Conservation (phyloP, 495 filamentous ascomycete genomes). For the Penicillium silybi region DNA sequence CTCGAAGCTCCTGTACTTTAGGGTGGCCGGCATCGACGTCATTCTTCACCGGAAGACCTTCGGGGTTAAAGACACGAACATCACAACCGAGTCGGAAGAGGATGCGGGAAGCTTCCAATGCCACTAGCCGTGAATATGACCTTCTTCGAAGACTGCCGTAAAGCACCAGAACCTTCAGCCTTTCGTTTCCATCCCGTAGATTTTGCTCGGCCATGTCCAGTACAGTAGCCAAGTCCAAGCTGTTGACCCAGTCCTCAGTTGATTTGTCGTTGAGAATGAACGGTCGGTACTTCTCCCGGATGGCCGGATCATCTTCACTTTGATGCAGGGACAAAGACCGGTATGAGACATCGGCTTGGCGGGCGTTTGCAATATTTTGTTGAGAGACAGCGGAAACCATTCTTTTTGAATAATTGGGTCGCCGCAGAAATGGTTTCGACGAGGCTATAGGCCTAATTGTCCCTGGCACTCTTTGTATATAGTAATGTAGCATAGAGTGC, state of each 20-base stretch:
- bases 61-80: slow-evolving; percentile 61
- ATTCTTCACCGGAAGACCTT: slow-evolving; percentile 55
- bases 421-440: neutral
- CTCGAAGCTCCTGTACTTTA: too few relatives aligned
- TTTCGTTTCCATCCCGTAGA: slow-evolving; percentile 33
- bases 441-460: neutral
- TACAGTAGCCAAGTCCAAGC: slow-evolving; percentile 54
- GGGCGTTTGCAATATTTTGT: neutral
- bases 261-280: slow-evolving; percentile 45
- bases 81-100: slow-evolving; percentile 67
- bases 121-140: slow-evolving; percentile 60
- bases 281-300: slow-evolving; percentile 54
- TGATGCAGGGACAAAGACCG: slow-evolving; percentile 40
- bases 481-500: neutral
- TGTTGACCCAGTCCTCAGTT: slow-evolving; percentile 50
- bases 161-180: slow-evolving; percentile 59
- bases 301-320: slow-evolving; percentile 43
- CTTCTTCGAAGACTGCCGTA: slow-evolving; percentile 59
- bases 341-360: neutral
- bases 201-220: slow-evolving; percentile 49
- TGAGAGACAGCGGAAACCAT: slow-evolving; percentile 5
- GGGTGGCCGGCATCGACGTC: too few relatives aligned
- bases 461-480: neutral
- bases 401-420: slow-evolving; percentile 3
- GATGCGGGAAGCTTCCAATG: slow-evolving; percentile 57